These are phyloP conservation scores for Closterium sp. DNA, from an alignment of 139 green algal genomes.

Conservation along the genomic window DNA sequence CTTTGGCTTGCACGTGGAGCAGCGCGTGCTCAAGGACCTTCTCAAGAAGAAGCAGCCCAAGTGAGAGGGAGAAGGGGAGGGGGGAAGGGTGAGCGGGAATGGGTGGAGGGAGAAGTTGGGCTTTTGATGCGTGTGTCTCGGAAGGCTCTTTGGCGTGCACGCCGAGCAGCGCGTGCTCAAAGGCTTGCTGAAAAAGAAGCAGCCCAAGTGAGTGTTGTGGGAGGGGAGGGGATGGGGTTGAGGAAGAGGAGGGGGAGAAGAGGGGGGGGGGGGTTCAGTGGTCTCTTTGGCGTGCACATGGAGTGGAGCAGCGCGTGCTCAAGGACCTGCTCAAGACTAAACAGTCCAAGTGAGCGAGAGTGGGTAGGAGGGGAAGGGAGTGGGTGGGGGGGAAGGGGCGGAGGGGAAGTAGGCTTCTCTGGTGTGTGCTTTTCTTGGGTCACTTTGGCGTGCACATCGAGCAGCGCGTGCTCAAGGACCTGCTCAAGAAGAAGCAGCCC, in stretches of 20 bases:
- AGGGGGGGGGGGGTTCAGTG: not conserved
- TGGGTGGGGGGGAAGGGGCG: not conserved
- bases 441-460: constrained; percentile 53
- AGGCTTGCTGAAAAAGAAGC: constrained; percentile 49
- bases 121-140: no score
- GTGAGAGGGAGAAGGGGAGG: constrained; percentile 4
- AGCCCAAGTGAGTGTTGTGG: constrained; percentile 55
- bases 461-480: constrained; percentile 49
- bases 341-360: no score
- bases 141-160: constrained; percentile 50
- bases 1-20: constrained; percentile 50
- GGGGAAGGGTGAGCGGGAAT: not conserved
- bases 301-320: no score
- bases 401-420: not conserved
- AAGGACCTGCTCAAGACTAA: no score
- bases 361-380: no score
- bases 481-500: constrained; percentile 53
- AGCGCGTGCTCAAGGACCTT: constrained; percentile 50
- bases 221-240: no score
- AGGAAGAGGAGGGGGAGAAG: not conserved
- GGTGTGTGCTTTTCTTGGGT: not conserved
- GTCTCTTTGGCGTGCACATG: no score
- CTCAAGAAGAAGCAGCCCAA: constrained; percentile 53
- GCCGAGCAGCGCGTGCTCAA: constrained; percentile 53
- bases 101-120: not conserved